Evolutionary conservation across 257 asterid species (phyloP).

Genomic region (Nicotiana tabacum): DNA sequence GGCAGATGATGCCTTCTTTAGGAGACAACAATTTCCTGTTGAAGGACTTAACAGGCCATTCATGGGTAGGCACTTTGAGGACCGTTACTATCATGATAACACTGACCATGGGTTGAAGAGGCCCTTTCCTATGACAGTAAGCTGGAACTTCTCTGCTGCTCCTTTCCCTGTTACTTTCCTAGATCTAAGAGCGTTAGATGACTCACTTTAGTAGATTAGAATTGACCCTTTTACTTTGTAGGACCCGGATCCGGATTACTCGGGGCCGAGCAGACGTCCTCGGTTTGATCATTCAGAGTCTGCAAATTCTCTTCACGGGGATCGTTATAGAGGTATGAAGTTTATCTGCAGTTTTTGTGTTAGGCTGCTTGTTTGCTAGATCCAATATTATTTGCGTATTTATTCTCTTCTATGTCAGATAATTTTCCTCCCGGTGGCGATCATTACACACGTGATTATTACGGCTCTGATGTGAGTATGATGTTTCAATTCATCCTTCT

Average conservation of each 20-base stretch:
- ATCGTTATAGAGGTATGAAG: slow-evolving; percentile 34
- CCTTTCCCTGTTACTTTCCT: neutral
- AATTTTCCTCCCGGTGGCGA: slow-evolving; percentile 34
- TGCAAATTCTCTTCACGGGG: slow-evolving; percentile 32
- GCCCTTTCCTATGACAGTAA: slow-evolving; percentile 45
- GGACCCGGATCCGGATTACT: slow-evolving; percentile 43
- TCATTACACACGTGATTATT: slow-evolving; percentile 32
- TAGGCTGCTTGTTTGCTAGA: slow-evolving; percentile 6
- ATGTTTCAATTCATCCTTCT: slow-evolving; percentile 12
- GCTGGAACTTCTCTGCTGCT: slow-evolving; percentile 13
- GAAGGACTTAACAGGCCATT: slow-evolving; percentile 38
- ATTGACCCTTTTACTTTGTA: slow-evolving; percentile 12
- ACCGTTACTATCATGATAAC: slow-evolving; percentile 33
- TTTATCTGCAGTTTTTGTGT: slow-evolving; percentile 9
- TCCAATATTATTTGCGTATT: neutral
- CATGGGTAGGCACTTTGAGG: slow-evolving; percentile 42
- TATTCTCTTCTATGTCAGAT: slow-evolving; percentile 19
- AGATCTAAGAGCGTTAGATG: neutral
- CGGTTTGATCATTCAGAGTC: slow-evolving; percentile 39
- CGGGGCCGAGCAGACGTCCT: slow-evolving; percentile 45
- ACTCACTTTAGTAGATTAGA: neutral
- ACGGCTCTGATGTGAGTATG: slow-evolving; percentile 43
- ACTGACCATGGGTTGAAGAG: slow-evolving; percentile 43
- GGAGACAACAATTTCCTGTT: slow-evolving; percentile 37
- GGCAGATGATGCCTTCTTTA: slow-evolving; percentile 30